Evolutionary conservation across 1,139 yeast species (phyloP), one percentile per base, ranked within the genome.

Genomic region (Magnusiomyces paraingens): DNA sequence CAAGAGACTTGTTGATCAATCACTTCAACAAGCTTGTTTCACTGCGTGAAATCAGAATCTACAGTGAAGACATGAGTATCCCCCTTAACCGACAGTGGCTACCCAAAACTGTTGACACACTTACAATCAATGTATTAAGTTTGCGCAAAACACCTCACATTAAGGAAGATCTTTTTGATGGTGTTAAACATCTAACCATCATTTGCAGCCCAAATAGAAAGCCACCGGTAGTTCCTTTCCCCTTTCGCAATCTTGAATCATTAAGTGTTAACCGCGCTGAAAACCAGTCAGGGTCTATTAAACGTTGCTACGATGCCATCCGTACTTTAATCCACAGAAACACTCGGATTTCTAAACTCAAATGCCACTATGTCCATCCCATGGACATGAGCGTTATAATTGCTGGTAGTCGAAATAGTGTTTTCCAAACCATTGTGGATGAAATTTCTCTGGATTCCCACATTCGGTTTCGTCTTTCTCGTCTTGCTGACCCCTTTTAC

Each of bases 171-270:
- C 20, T 41, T 11, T 41, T 41, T 41, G 45, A 15, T 18, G 26
- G 45, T 6, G 45, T 41, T 15, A 17, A 12, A 5, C 14, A 41
- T 17, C 26, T 41, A 3, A 41, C 45, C 18, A 18, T 41, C 20
- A 41, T 41, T 41, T 41, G 45, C 45, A 41, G 45, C 20, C 45
- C 45, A 4, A 41, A 41, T n/a, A 15, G 45, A 18, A 41, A 41
- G 45, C 45, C 45, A 4, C 45, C 45, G 17, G 21, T 41, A n/a
- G 45, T 41, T n/a, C 45, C 45, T 17, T 20, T 41, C 20, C 45
- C 45, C 14, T 41, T 41, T 18, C 26, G 22, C 3, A n/a, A 18
- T 5, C 8, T 41, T 3, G 22, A 41, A n/a, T 12, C 26, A 11
- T 20, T 41, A 11, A n/a, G 26, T 12, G 20, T 41, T 6, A 15